Evolutionary conservation across 768 basidiomycete species (phyloP).

Genomic region (Hypsizygus marmoreus): DNA sequence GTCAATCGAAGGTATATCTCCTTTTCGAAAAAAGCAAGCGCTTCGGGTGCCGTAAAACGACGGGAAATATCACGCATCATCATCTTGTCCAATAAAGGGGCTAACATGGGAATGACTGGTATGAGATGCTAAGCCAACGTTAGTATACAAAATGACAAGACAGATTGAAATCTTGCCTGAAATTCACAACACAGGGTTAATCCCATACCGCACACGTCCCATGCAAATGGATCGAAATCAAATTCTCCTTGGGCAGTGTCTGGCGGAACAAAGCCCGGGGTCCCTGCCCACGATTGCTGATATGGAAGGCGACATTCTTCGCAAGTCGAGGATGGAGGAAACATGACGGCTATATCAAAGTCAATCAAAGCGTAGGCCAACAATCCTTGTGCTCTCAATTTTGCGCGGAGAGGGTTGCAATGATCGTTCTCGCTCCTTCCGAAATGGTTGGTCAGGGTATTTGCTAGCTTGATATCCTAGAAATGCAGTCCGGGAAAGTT

Average conservation of each 20-base stretch:
- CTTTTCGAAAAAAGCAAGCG: constrained; percentile 26
- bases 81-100: constrained; percentile 29
- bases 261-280: not conserved
- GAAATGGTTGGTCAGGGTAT: constrained; percentile 22
- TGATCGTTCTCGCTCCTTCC: not conserved
- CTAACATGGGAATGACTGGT: constrained; percentile 22
- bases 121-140: constrained; percentile 19
- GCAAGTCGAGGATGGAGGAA: constrained; percentile 11
- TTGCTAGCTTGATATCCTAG: constrained; percentile 15
- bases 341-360: constrained; percentile 21
- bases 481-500: not conserved
- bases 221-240: constrained; percentile 27
- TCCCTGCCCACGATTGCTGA: not conserved
- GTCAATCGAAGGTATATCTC: not conserved
- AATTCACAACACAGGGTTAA: constrained; percentile 1
- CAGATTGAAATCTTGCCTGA: constrained; percentile 13
- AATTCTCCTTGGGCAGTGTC: constrained; percentile 25
- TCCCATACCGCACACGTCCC: constrained; percentile 24
- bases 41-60: constrained; percentile 27
- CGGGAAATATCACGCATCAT: constrained; percentile 19
- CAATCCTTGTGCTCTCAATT: constrained; percentile 10
- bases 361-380: constrained; percentile 24
- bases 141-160: not conserved
- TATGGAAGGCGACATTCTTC: constrained; percentile 14
- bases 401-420: not conserved